Evolutionary conservation across 495 filamentous ascomycete genomes (phyloP).

Genomic region (Penicillium cataractarum): DNA sequence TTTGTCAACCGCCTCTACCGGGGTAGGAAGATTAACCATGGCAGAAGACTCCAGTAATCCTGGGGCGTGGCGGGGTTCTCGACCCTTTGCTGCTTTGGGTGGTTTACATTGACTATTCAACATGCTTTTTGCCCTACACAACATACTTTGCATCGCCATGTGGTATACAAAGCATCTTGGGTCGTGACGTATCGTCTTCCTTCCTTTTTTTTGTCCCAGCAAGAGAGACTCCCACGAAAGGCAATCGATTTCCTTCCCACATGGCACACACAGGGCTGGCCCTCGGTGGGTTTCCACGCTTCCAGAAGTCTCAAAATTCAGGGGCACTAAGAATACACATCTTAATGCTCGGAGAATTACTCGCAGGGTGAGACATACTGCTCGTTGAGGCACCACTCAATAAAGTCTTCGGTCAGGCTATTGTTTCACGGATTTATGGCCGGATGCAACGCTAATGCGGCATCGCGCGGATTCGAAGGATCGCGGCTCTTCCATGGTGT

Average conservation of each 20-base stretch:
- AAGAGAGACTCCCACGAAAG: not conserved
- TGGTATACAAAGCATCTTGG: not conserved
- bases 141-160: not conserved
- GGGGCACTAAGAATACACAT: not conserved
- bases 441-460: not conserved
- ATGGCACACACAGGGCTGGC: not conserved
- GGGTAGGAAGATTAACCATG: not conserved
- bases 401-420: conserved; percentile 1
- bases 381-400: not conserved
- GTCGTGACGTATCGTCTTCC: not conserved
- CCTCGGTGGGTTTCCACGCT: not conserved
- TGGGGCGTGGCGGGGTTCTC: not conserved
- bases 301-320: not conserved
- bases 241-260: not conserved
- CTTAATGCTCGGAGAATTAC: not conserved
- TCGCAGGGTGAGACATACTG: conserved; percentile 1
- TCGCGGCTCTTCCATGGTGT: not conserved
- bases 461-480: not conserved
- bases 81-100: not conserved
- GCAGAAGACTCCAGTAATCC: not conserved
- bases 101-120: not conserved
- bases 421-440: not conserved
- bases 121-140: not conserved
- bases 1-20: not conserved
- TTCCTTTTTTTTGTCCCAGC: not conserved